Conservation (phyloP, 768 basidiomycete genomes). For the Gloeopeniophorella convolvens region DNA sequence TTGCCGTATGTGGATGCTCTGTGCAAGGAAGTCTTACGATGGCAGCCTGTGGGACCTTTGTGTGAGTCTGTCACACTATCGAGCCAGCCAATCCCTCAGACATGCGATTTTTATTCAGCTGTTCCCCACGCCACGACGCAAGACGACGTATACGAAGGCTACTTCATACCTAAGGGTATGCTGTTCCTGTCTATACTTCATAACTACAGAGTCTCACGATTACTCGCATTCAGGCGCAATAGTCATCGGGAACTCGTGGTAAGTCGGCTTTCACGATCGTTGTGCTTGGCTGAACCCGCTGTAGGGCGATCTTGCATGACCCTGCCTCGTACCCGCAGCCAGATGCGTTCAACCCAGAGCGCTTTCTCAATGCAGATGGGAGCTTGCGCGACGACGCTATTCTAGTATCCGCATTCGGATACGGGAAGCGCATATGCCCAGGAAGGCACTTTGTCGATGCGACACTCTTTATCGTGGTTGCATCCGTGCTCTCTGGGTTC, state of each 20-base stretch:
- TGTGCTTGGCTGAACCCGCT: background rate
- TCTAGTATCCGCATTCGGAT: background rate
- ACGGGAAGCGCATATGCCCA: background rate
- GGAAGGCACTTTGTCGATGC: background rate
- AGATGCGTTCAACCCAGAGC: constrained; percentile 25
- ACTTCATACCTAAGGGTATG: constrained; percentile 23
- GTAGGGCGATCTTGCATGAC: constrained; percentile 15
- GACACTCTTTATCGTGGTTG: background rate
- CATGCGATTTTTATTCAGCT: background rate
- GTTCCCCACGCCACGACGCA: constrained; percentile 17
- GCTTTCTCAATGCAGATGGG: constrained; percentile 17
- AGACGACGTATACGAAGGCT: constrained; percentile 22
- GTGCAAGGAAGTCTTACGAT: constrained; percentile 22
- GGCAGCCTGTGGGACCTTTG: constrained; percentile 20
- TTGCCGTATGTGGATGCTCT: constrained; percentile 22
- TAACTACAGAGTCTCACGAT: background rate
- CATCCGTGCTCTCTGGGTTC: no score
- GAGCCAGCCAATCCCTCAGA: background rate
- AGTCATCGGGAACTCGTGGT: constrained; percentile 24
- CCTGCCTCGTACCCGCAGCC: constrained; percentile 26
- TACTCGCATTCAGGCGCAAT: background rate
- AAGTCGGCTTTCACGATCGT: background rate
- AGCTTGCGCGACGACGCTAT: background rate
- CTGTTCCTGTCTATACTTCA: background rate
- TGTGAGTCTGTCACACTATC: background rate